phyloP scores from a whole-genome alignment of 2,329 filamentous ascomycete species.

The Geosmithia putterillii region DNA sequence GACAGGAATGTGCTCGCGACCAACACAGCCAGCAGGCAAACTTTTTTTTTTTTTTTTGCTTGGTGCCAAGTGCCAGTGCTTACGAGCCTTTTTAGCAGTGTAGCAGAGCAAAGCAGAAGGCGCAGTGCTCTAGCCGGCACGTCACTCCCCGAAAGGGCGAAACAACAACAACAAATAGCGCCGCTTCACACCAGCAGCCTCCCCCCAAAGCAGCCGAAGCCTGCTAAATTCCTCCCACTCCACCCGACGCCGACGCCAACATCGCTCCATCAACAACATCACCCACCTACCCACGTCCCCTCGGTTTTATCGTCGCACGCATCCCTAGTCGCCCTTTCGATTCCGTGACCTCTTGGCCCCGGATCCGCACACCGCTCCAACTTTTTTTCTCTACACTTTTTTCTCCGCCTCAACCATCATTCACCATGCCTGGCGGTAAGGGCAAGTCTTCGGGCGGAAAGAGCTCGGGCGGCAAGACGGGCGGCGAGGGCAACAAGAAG shows the following conservation, averaged over 20 bases:
- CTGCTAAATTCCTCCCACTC: conserved; percentile 2
- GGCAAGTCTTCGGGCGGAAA: conserved; percentile 87
- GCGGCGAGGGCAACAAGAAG: conserved; percentile 61
- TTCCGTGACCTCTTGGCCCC: neutral
- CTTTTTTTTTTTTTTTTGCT: too few relatives aligned
- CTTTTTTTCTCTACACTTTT: conserved; percentile 1
- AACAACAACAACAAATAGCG: neutral
- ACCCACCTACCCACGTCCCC: neutral
- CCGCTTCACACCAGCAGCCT: neutral
- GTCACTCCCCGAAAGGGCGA: neutral
- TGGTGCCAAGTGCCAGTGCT: too few relatives aligned
- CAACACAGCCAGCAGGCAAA: too few relatives aligned
- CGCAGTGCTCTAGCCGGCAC: too few relatives aligned
- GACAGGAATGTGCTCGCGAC: too few relatives aligned
- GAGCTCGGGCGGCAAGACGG: conserved; percentile 67
- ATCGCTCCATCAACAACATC: neutral
- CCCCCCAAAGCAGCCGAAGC: neutral
- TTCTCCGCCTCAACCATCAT: conserved; percentile 6
- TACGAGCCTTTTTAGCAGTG: too few relatives aligned
- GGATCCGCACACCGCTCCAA: neutral
- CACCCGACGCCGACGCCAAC: neutral
- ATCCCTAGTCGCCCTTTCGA: neutral
- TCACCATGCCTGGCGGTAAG: conserved; percentile 70
- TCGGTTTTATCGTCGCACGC: neutral
- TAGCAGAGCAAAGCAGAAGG: too few relatives aligned